phyloP scores from a whole-genome alignment of 805 yeast species.

The Saccharomycopsis schoenii region DNA sequence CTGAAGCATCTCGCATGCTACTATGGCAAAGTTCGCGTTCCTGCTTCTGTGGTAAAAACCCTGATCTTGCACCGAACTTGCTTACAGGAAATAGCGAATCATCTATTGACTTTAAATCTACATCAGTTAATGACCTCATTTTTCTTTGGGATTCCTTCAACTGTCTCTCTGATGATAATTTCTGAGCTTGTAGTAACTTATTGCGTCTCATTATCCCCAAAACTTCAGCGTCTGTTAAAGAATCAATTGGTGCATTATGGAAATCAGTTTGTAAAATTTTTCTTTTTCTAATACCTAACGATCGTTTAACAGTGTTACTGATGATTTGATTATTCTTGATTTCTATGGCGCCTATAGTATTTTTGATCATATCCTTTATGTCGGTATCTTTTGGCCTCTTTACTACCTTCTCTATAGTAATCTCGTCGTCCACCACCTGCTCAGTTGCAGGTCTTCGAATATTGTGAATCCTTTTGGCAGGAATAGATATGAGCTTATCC shows the following conservation, averaged over 20 bases:
- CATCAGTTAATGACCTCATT: not conserved
- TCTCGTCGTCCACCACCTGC: slow-evolving; percentile 3
- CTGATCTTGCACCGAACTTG: slow-evolving; percentile 6
- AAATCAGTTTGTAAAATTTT: not conserved
- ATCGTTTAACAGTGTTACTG: slow-evolving; percentile 14
- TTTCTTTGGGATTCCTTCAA: not conserved
- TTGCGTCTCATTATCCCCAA: slow-evolving; percentile 2
- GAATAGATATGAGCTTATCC: not conserved
- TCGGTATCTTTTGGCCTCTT: slow-evolving; percentile 11
- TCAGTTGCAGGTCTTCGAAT: not conserved
- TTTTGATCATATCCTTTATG: slow-evolving; percentile 17
- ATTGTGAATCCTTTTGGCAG: not conserved
- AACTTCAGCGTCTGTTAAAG: slow-evolving; percentile 10
- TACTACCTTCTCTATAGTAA: slow-evolving; percentile 16
- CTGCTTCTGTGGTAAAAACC: slow-evolving; percentile 10
- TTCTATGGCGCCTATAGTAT: slow-evolving; percentile 15
- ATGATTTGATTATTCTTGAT: slow-evolving; percentile 14
- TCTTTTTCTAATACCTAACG: slow-evolving; percentile 2
- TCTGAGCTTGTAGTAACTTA: not conserved
- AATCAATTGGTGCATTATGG: not conserved
- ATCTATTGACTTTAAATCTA: not conserved
- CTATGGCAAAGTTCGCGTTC: slow-evolving; percentile 6
- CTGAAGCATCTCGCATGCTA: not conserved
- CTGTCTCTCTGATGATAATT: not conserved
- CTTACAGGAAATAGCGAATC: slow-evolving; percentile 6